Evolutionary conservation across 192 early-diverging fungal species (phyloP).

Genomic region (Cetraspora pellucida): DNA sequence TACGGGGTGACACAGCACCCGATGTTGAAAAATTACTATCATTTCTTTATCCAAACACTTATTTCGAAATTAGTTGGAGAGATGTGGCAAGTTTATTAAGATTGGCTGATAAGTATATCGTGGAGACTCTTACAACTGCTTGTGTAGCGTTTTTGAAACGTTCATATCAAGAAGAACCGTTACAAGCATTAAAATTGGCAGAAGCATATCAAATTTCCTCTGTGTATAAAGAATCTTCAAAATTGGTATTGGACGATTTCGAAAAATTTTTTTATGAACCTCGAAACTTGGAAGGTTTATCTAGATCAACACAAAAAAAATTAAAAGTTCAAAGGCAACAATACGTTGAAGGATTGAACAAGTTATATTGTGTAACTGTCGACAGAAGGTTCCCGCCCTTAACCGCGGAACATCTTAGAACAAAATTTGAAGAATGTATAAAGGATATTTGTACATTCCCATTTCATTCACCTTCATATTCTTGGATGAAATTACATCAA

Average conservation of each 20-base stretch:
- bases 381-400: slow-evolving; percentile 31
- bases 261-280: slow-evolving; percentile 28
- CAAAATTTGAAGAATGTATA: slow-evolving; percentile 34
- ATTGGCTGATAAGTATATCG: slow-evolving; percentile 32
- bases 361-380: slow-evolving; percentile 18
- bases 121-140: slow-evolving; percentile 22
- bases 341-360: slow-evolving; percentile 34
- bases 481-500: slow-evolving; percentile 26
- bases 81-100: slow-evolving; percentile 25
- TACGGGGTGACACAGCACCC: not conserved
- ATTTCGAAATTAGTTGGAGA: slow-evolving; percentile 29
- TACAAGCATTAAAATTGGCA: slow-evolving; percentile 31
- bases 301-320: slow-evolving; percentile 3
- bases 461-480: slow-evolving; percentile 8
- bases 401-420: slow-evolving; percentile 27
- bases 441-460: slow-evolving; percentile 34
- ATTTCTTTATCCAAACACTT: slow-evolving; percentile 32
- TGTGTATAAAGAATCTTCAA: slow-evolving; percentile 32
- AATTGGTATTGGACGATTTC: slow-evolving; percentile 26
- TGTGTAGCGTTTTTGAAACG: slow-evolving; percentile 27
- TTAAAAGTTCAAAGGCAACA: slow-evolving; percentile 25
- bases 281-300: not conserved
- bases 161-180: slow-evolving; percentile 27
- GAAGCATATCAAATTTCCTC: slow-evolving; percentile 24
- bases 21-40: slow-evolving; percentile 31